Base-by-base conservation (phyloP, 1,284 basidiomycete species). In the Phylloboletellus chloephorus region DNA sequence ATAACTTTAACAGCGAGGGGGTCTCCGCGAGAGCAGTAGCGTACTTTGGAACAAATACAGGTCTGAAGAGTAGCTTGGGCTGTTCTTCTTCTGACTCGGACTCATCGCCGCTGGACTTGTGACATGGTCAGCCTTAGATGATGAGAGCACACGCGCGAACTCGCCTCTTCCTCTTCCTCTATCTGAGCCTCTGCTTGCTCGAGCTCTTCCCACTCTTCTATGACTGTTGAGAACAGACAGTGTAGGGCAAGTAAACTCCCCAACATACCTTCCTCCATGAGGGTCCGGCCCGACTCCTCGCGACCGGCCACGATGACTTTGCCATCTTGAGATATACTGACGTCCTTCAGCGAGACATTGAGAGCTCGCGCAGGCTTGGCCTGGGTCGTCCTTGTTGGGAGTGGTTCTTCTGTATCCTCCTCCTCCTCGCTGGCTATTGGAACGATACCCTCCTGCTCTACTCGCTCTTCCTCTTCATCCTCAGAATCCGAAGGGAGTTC, bases 41-140 rank as follows among this genome's bases (percentile, higher is more conserved):
- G 24, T 58, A 91, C 89, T 94, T 95, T 41, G 89, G 87, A 10
- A 95, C 77, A 58, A 95, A 96, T 1, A 94, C 81, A 2, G 93
- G 92, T 49, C 91, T 78, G 63, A 92, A 88, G 52, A 76, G 69
- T 49, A 73, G 47, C 66, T 85, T 74, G 2, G 76, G 73, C 30
- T 68, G 68, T 53, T 80, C 82, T 48, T 75, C 78, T 48, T 79
- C 80, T 0, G 78, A 83, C 37, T 81, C 82, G n/a, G 72, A 75
- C 49, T 82, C 82, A 60, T 87, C 84, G 66, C 86, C 84, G 55
- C 82, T 84, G 30, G 82, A 83, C 82, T 87, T 35, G 50, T 42
- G 40, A 39, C 40, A 34, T 46, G 25, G 52, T 52, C 45, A 52
- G 44, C 23, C 3, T 25, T 44, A 23, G 19, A 21, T 17, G 16